phyloP scores from a whole-genome alignment of 495 filamentous ascomycete genomes.

The Aspergillus cristatus region DNA sequence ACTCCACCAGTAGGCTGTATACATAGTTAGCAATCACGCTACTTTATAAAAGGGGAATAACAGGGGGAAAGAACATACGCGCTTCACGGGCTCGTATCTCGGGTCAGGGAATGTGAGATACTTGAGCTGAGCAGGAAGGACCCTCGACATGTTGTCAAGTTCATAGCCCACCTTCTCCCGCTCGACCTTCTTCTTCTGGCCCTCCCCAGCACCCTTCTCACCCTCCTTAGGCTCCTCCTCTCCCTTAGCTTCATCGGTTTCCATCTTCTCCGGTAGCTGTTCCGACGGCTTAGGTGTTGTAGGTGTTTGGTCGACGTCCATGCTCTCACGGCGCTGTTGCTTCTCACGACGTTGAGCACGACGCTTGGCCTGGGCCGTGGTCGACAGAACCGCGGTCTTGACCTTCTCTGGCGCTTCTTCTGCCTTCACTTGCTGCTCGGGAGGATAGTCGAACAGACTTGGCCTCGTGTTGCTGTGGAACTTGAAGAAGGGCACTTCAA shows the following conservation, averaged over 20 bases:
- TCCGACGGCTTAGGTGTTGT: slow-evolving; percentile 66
- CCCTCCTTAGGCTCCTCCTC: slow-evolving; percentile 56
- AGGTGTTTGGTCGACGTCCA: slow-evolving; percentile 76
- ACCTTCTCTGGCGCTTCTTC: slow-evolving; percentile 92
- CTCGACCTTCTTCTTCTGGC: slow-evolving; percentile 73
- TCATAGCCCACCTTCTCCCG: slow-evolving; percentile 97
- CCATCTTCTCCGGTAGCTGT: slow-evolving; percentile 73
- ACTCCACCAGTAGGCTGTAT: slow-evolving; percentile 87
- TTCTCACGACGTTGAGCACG: slow-evolving; percentile 68
- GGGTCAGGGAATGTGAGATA: slow-evolving; percentile 82
- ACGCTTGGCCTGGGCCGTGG: slow-evolving; percentile 93
- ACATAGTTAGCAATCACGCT: slow-evolving; percentile 35
- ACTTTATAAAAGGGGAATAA: slow-evolving; percentile 1
- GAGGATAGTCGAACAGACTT: slow-evolving; percentile 95
- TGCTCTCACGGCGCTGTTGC: slow-evolving; percentile 67
- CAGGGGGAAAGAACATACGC: slow-evolving; percentile 46
- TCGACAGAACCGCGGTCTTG: slow-evolving; percentile 91
- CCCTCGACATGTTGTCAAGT: slow-evolving; percentile 92
- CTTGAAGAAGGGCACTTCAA: slow-evolving; percentile 93
- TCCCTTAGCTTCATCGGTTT: slow-evolving; percentile 66
- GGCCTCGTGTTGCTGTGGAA: slow-evolving; percentile 90
- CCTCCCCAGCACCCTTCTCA: slow-evolving; percentile 50
- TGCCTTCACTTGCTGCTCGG: slow-evolving; percentile 86
- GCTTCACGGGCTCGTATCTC: slow-evolving; percentile 91
- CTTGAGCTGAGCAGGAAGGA: slow-evolving; percentile 87